These are phyloP conservation scores for Cornus kousa DNA, from an alignment of 148 eudicot genomes.

Conservation along the genomic window DNA sequence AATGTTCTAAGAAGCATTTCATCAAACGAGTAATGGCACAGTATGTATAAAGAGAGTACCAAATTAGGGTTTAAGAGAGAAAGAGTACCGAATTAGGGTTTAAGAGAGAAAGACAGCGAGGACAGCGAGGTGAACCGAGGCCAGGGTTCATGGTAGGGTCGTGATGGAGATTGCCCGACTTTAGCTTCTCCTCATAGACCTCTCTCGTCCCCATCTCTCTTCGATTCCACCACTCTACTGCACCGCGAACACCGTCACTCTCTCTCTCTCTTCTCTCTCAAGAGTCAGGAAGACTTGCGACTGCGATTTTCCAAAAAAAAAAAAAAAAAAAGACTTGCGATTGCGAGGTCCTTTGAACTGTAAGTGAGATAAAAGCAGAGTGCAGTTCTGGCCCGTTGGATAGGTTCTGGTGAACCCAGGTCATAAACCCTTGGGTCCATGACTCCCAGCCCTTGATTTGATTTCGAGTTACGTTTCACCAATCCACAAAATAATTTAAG, in stretches of 20 bases:
- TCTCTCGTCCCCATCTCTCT: constrained; percentile 73
- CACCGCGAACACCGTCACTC: not conserved
- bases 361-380: no score
- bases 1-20: constrained; percentile 4
- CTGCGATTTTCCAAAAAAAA: no score
- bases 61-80: not conserved
- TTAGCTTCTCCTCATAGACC: constrained; percentile 75
- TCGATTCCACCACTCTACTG: not conserved
- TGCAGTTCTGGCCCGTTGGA: no score
- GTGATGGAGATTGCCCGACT: constrained; percentile 55
- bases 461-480: no score
- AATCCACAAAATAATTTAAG: no score
- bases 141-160: constrained; percentile 87
- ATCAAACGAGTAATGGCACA: constrained; percentile 9
- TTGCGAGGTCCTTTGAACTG: no score
- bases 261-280: not conserved
- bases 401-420: no score
- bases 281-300: no score
- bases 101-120: constrained; percentile 72
- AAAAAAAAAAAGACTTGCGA: no score
- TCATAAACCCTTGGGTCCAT: no score
- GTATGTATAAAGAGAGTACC: no score
- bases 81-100: constrained; percentile 38
- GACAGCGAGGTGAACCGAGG: constrained; percentile 75
- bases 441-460: no score